Evolutionary conservation across 805 yeast genomes (phyloP).

Genomic region (Spathaspora sp.): DNA sequence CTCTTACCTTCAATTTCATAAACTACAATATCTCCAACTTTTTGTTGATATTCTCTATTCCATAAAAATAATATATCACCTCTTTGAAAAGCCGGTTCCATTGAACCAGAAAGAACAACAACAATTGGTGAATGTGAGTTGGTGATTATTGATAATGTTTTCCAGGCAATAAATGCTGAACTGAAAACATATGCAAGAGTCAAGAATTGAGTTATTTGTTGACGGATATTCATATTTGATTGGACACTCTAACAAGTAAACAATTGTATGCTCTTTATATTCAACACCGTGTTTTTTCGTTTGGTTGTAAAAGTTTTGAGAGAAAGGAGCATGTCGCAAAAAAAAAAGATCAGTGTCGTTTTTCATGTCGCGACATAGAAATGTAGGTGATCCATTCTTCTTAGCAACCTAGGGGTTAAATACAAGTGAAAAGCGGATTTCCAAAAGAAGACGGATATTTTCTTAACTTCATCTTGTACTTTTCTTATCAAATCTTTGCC

Average conservation of each 20-base stretch:
- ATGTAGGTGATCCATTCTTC: not conserved
- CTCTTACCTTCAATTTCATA: constrained; percentile 75
- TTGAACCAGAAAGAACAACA: constrained; percentile 94
- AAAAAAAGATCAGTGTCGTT: not conserved
- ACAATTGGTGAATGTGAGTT: constrained; percentile 91
- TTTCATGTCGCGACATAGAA: not conserved
- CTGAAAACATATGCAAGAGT: constrained; percentile 76
- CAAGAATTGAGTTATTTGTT: constrained; percentile 61
- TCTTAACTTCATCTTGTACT: too few relatives aligned
- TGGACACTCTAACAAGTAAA: not conserved
- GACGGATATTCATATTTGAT: constrained; percentile 51
- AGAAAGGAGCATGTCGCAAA: not conserved
- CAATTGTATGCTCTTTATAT: not conserved
- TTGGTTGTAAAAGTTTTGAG: too few relatives aligned
- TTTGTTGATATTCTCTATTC: constrained; percentile 67
- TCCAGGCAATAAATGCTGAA: constrained; percentile 92
- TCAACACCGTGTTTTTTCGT: not conserved
- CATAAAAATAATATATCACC: constrained; percentile 91
- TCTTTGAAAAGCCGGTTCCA: constrained; percentile 99
- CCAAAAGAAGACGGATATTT: too few relatives aligned
- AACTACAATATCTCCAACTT: constrained; percentile 92
- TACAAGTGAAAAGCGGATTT: not conserved
- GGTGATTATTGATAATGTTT: constrained; percentile 68
- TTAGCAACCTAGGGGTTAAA: too few relatives aligned
- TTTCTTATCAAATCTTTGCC: too few relatives aligned